phyloP scores from a whole-genome alignment of 1,284 basidiomycete species.

The Coniophora puteana region DNA sequence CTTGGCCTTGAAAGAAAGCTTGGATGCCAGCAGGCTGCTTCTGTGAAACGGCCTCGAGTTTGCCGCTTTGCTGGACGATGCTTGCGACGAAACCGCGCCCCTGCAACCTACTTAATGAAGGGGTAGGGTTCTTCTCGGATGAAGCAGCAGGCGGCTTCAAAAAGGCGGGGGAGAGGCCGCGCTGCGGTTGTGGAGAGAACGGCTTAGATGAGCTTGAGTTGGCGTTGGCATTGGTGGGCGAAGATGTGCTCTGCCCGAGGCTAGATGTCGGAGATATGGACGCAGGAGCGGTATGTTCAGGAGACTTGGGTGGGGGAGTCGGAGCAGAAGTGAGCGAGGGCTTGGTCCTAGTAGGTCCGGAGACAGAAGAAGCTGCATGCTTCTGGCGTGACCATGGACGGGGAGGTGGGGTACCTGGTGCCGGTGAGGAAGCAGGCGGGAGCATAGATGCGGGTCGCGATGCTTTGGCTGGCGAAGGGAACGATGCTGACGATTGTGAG shows the following conservation, averaged over 20 bases:
- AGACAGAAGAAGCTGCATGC: no score
- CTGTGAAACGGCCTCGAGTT: constrained; percentile 37
- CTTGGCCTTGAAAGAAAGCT: no score
- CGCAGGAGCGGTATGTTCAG: constrained; percentile 32
- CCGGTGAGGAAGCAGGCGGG: constrained; percentile 8
- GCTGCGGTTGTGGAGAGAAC: constrained; percentile 43
- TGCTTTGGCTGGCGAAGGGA: constrained; percentile 31
- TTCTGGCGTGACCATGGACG: no score
- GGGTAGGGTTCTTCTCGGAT: constrained; percentile 65
- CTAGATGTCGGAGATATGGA: constrained; percentile 45
- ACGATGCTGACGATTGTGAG: constrained; percentile 29
- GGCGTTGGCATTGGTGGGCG: constrained; percentile 47
- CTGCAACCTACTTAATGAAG: constrained; percentile 75
- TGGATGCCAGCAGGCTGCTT: constrained; percentile 13
- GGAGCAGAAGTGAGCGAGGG: constrained; percentile 19
- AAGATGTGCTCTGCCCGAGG: constrained; percentile 47
- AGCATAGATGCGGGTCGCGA: constrained; percentile 20
- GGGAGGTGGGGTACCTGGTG: no score
- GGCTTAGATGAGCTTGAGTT: no score
- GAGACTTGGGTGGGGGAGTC: constrained; percentile 19
- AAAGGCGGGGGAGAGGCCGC: constrained; percentile 55
- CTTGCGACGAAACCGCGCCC: constrained; percentile 81
- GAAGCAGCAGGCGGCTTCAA: constrained; percentile 38
- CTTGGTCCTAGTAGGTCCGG: no score
- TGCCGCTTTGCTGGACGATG: constrained; percentile 65